Percentiles rank a stretch among this genome's conserved stretches.
phyloP scores from a whole-genome alignment of 768 basidiomycete genomes.

The Leccinum subgranulosum region DNA sequence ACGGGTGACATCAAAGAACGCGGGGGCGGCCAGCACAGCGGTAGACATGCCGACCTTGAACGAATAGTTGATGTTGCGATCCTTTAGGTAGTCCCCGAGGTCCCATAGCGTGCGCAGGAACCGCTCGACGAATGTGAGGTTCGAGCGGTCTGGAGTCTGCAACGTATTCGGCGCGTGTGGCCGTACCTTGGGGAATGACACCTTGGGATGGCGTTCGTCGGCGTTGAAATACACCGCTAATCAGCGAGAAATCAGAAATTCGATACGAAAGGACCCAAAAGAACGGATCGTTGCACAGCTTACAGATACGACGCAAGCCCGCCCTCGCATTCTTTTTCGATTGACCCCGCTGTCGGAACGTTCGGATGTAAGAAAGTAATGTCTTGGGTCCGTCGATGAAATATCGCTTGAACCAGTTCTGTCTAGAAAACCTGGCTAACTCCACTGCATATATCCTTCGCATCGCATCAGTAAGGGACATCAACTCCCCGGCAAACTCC shows the following conservation, averaged over 20 bases:
- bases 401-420: conserved; percentile 41
- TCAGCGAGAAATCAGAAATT: conserved; percentile 1
- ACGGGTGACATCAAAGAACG: conserved; percentile 79
- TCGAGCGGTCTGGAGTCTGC: conserved; percentile 65
- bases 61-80: conserved; percentile 81
- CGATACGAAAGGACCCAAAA: not conserved
- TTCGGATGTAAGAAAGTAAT: conserved; percentile 20
- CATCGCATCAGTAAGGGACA: conserved; percentile 82
- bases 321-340: conserved; percentile 17
- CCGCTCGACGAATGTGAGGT: conserved; percentile 58
- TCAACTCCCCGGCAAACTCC: conserved; percentile 85
- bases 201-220: conserved; percentile 44
- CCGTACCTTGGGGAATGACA: conserved; percentile 75
- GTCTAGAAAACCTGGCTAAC: conserved; percentile 37
- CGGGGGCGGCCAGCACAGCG: conserved; percentile 80
- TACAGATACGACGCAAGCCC: conserved; percentile 42
- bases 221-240: conserved; percentile 55
- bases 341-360: conserved; percentile 11
- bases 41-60: conserved; percentile 85
- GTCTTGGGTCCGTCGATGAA: conserved; percentile 23
- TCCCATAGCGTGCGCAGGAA: conserved; percentile 73
- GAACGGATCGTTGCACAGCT: conserved; percentile 12
- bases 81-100: conserved; percentile 57
- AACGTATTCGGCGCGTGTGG: conserved; percentile 86
- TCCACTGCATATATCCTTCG: conserved; percentile 71